Evolutionary conservation across 192 early-diverging fungal genomes (phyloP), one percentile per base, ranked within the genome.

Genomic region (Thoreauomyces humboldtii): DNA sequence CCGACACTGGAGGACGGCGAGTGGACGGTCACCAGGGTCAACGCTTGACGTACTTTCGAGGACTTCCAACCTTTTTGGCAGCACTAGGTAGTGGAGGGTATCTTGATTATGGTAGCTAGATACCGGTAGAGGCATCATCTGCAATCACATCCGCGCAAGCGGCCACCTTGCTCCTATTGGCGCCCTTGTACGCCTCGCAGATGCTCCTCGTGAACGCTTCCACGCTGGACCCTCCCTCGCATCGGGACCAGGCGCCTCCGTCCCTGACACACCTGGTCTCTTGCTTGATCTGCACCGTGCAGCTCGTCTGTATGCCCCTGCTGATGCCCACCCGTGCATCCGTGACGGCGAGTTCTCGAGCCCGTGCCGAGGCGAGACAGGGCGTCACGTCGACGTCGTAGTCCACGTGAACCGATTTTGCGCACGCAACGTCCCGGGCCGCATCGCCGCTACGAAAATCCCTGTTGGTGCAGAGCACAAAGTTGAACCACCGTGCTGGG

Each of bases 181-280:
- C 31, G 7, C 61, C 61, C 19, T 32, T 35, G 36, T 52, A 63
- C 25, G 47, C 31, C 19, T 52, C 48, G 35, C 61, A 63, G 12
- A 63, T 35, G 7, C 21, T 22, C 21, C 21, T 14, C 34, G 35
- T 34, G 22, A 63, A 53, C 15, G 29, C 36, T n/a, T 31, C 28
- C 17, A 52, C 48, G 28, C 34, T 15, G 19, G 32, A 17, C 53
- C 53, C 24, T 25, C 51, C 41, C 24, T n/a, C 35, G 34, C 55
- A 4, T 57, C 55, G 4, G 32, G n/a, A 9, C 42, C 66, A 69
- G 81, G 77, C 83, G 1, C 80, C 83, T n/a, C 74, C 75, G 57
- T 89, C 88, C 27, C 81, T 67, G 1, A 87, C 80, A 67, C 88
- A 89, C 14, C 82, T 69, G 33, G 52, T 72, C 66, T 80, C 79